Evolutionary conservation across 331 rosid species (phyloP).

Genomic region (Rhamnella rubrinervis): DNA sequence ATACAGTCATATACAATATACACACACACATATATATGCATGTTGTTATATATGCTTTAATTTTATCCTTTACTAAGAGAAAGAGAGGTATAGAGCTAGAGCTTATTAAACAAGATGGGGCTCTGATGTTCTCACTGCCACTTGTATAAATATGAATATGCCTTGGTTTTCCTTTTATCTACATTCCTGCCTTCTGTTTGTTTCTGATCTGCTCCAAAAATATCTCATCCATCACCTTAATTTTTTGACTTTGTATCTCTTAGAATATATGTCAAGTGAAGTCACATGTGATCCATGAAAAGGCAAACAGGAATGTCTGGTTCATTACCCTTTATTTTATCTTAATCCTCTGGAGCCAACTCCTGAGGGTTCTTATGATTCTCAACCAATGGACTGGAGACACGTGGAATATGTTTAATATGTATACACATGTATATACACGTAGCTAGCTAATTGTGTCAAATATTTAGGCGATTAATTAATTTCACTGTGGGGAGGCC

Average conservation of each 20-base stretch:
- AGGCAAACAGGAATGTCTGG: conserved; percentile 13
- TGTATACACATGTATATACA: no score
- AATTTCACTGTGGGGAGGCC: no score
- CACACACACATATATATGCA: conserved; percentile 32
- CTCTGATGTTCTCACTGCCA: conserved; percentile 42
- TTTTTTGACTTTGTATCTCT: conserved; percentile 2
- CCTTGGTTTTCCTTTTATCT: conserved; percentile 26
- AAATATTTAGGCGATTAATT: no score
- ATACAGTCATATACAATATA: conserved; percentile 27
- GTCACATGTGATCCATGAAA: neutral
- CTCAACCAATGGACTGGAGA: neutral
- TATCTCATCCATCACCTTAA: conserved; percentile 15
- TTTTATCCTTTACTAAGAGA: conserved; percentile 6
- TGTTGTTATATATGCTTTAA: conserved; percentile 15
- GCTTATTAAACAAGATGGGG: conserved; percentile 37
- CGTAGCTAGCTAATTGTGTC: no score
- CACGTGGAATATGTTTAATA: neutral
- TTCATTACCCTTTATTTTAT: neutral
- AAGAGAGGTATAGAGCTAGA: neutral
- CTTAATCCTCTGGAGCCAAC: conserved; percentile 15
- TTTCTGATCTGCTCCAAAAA: conserved; percentile 20
- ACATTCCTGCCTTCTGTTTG: conserved; percentile 37
- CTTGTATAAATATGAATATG: conserved; percentile 12
- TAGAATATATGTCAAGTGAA: conserved; percentile 4
- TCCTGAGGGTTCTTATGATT: neutral